These are phyloP conservation scores for Streptanthus diversifolius DNA, from an alignment of 345 rosid species.

Conservation along the genomic window DNA sequence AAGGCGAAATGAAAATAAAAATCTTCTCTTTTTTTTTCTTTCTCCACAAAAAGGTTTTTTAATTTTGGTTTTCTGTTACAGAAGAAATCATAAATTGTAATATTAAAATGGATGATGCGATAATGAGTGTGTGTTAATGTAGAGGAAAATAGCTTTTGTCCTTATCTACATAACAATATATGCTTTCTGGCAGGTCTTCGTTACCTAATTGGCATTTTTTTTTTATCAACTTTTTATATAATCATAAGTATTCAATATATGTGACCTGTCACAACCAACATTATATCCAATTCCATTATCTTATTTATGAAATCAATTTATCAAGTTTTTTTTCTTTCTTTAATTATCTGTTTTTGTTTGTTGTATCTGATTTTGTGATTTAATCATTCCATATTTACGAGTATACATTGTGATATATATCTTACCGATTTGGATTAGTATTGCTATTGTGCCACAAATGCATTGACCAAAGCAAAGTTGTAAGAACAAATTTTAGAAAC, in stretches of 20 bases:
- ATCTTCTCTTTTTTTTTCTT: not conserved
- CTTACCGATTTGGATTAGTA: not conserved
- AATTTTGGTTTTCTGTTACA: slow-evolving; percentile 16
- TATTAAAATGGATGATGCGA: slow-evolving; percentile 17
- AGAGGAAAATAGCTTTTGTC: slow-evolving; percentile 17
- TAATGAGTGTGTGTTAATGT: slow-evolving; percentile 10
- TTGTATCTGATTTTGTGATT: not conserved
- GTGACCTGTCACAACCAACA: slow-evolving; percentile 28
- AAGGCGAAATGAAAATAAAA: not conserved
- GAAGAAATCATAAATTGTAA: not conserved
- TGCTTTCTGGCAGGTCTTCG: slow-evolving; percentile 18
- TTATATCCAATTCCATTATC: slow-evolving; percentile 4
- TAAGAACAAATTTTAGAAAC: not conserved
- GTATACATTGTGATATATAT: not conserved
- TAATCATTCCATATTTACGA: not conserved
- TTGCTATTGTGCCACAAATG: not conserved
- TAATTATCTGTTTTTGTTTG: not conserved
- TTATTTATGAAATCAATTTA: slow-evolving; percentile 5
- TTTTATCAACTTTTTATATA: not conserved
- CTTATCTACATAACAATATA: slow-evolving; percentile 25
- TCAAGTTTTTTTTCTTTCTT: not conserved
- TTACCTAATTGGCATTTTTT: slow-evolving; percentile 13
- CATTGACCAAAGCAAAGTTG: not conserved
- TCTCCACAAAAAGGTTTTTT: not conserved
- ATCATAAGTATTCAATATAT: slow-evolving; percentile 9